These are phyloP conservation scores for Fusarium haematococcum DNA, from an alignment of 2,329 filamentous ascomycete species.

Conservation along the genomic window DNA sequence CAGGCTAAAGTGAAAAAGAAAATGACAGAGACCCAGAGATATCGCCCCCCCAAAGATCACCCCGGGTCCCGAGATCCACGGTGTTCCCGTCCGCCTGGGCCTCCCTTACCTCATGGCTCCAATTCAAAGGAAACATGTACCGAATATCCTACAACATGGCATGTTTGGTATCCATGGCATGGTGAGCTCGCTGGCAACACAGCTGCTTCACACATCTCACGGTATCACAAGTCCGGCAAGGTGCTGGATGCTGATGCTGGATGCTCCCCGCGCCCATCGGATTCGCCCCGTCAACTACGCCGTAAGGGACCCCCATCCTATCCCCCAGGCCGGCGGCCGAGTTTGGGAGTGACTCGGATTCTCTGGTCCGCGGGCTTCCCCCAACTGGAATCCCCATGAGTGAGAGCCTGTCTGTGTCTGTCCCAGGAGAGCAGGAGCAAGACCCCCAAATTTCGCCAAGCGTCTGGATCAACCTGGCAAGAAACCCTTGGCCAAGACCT, in stretches of 20 bases:
- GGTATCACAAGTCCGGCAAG: slow-evolving; percentile 31
- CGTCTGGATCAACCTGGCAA: slow-evolving; percentile 17
- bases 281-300: slow-evolving; percentile 17
- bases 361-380: slow-evolving; percentile 23
- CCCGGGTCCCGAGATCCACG: slow-evolving; percentile 36
- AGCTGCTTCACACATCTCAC: slow-evolving; percentile 5
- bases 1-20: slow-evolving; percentile 13
- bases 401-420: neutral
- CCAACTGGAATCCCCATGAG: slow-evolving; percentile 1
- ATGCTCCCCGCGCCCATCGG: slow-evolving; percentile 35
- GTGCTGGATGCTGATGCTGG: slow-evolving; percentile 17
- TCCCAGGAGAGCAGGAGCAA: slow-evolving; percentile 3
- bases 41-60: slow-evolving; percentile 22
- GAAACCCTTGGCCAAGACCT: slow-evolving; percentile 20
- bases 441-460: slow-evolving; percentile 30
- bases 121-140: slow-evolving; percentile 16
- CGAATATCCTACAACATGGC: slow-evolving; percentile 28
- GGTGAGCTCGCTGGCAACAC: slow-evolving; percentile 17
- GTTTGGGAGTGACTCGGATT: slow-evolving; percentile 32
- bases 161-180: slow-evolving; percentile 36
- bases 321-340: slow-evolving; percentile 17
- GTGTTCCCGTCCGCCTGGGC: slow-evolving; percentile 27
- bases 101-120: slow-evolving; percentile 14
- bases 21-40: slow-evolving; percentile 15
- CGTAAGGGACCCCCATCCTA: neutral